phyloP scores from a whole-genome alignment of 1,284 basidiomycete genomes.

The Ganoderma multipileum region DNA sequence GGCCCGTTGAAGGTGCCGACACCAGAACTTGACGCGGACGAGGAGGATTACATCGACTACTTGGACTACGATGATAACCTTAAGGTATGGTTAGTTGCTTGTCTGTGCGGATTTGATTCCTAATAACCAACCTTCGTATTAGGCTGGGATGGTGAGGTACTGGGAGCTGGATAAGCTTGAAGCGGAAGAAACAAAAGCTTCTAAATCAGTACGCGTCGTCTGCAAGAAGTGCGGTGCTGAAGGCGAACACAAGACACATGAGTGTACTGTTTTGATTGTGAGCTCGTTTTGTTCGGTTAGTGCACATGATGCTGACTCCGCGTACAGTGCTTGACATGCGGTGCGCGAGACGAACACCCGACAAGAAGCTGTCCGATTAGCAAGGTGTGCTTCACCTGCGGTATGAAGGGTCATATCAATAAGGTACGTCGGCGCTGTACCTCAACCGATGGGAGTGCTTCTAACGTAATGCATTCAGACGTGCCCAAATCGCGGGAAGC shows the following conservation, averaged over 20 bases:
- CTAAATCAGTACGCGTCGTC: slow-evolving; percentile 53
- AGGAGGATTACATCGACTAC: slow-evolving; percentile 75
- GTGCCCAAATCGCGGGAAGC: slow-evolving; percentile 71
- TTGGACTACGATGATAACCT: slow-evolving; percentile 70
- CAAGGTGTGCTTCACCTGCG: slow-evolving; percentile 87
- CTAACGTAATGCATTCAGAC: slow-evolving; percentile 51
- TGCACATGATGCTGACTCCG: slow-evolving; percentile 12
- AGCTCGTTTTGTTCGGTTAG: slow-evolving; percentile 37
- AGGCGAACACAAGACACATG: slow-evolving; percentile 66
- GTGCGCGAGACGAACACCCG: slow-evolving; percentile 84
- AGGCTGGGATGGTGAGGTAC: slow-evolving; percentile 61
- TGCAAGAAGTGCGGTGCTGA: slow-evolving; percentile 80
- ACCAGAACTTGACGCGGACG: slow-evolving; percentile 49
- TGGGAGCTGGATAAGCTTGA: slow-evolving; percentile 53
- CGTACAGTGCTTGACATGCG: slow-evolving; percentile 85
- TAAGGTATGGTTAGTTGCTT: slow-evolving; percentile 50
- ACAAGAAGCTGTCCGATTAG: slow-evolving; percentile 86
- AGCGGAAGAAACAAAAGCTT: slow-evolving; percentile 44
- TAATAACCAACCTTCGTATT: slow-evolving; percentile 3
- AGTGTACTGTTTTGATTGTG: slow-evolving; percentile 75
- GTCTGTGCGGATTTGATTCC: background rate
- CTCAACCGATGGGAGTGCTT: background rate
- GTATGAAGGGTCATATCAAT: slow-evolving; percentile 86
- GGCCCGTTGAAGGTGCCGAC: slow-evolving; percentile 53
- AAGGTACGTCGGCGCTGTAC: slow-evolving; percentile 51